Base-by-base conservation (phyloP, 2,329 filamentous ascomycete genomes). In the Boeremia lycopersici region DNA sequence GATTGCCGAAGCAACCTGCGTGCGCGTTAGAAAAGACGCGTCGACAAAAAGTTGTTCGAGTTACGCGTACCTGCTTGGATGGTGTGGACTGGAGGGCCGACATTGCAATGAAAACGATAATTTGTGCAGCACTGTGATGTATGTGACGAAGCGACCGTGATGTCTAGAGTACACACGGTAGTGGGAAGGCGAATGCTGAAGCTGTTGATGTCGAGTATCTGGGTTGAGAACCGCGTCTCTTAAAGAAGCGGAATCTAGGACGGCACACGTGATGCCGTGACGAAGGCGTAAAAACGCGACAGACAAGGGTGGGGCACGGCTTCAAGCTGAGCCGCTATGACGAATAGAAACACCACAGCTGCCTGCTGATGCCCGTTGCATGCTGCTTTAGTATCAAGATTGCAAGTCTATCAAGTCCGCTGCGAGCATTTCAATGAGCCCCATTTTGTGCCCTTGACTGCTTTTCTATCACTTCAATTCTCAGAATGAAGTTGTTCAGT, bases 1-100 rank as follows among this genome's bases (percentile, higher is more conserved):
- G 73, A 98, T 89, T 69, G 87, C 91, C 71, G 90, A 88, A 70
- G 92, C 90, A 81, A 89, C 89, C 93, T 98, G 34, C 59, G 57
- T 45, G 63, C 54, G 50, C 61, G 72, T 79, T 69, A 78, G 76
- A 77, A 75, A 60, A 62, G 61, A 59, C 60, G 68, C 52, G 53
- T 66, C 48, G 29, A 17, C 17, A 40, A 23, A n/a, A 9, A 67
- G 74, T 68, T 67, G 71, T 61, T 65, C 67, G 68, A 74, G 59
- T 60, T 61, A 62, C 59, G 67, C 83, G 65, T 80, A 89, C 87
- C 81, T 86, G 85, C 79, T 90, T 90, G 53, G 87, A 89, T 61
- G 87, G 87, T 68, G 87, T 89, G 72, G 90, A 82, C 75, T 71
- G 63, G 36, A 93, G 83, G 61, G 88, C 80, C 77, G 90, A 85